Conservation (phyloP, 2,329 filamentous ascomycete species). For the Fusarium citri region DNA sequence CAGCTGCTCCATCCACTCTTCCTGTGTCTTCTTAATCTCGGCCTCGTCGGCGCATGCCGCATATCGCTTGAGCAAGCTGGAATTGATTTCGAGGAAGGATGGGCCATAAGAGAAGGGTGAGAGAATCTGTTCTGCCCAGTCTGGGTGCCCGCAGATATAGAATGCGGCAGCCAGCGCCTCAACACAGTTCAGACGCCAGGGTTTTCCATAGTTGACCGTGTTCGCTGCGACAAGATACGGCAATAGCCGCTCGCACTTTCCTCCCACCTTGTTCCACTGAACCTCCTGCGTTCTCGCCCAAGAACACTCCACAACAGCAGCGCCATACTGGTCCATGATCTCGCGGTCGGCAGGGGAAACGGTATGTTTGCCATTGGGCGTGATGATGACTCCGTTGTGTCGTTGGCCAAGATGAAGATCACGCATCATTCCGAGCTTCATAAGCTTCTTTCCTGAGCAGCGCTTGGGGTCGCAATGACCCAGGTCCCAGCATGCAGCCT, state of each 20-base stretch:
- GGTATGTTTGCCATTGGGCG: slow-evolving; percentile 89
- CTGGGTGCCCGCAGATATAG: slow-evolving; percentile 88
- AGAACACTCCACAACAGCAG: slow-evolving; percentile 95
- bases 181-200: slow-evolving; percentile 94
- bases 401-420: slow-evolving; percentile 92
- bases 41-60: slow-evolving; percentile 85
- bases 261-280: slow-evolving; percentile 90
- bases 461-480: slow-evolving; percentile 97
- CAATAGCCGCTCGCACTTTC: slow-evolving; percentile 89
- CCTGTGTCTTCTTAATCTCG: slow-evolving; percentile 84
- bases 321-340: slow-evolving; percentile 87
- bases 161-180: slow-evolving; percentile 95
- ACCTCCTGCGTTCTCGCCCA: slow-evolving; percentile 95
- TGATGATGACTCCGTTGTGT: slow-evolving; percentile 91
- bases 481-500: slow-evolving; percentile 97
- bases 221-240: slow-evolving; percentile 98
- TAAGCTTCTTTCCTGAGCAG: slow-evolving; percentile 94
- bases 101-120: slow-evolving; percentile 88
- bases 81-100: slow-evolving; percentile 92
- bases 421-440: slow-evolving; percentile 92
- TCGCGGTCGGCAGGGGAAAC: slow-evolving; percentile 85
- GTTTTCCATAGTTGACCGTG: slow-evolving; percentile 95
- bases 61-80: slow-evolving; percentile 83
- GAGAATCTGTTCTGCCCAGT: slow-evolving; percentile 89
- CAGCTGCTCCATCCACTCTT: slow-evolving; percentile 88